These are phyloP conservation scores for Chenopodium suecicum DNA, from an alignment of 148 eudicot genomes.

Conservation along the genomic window DNA sequence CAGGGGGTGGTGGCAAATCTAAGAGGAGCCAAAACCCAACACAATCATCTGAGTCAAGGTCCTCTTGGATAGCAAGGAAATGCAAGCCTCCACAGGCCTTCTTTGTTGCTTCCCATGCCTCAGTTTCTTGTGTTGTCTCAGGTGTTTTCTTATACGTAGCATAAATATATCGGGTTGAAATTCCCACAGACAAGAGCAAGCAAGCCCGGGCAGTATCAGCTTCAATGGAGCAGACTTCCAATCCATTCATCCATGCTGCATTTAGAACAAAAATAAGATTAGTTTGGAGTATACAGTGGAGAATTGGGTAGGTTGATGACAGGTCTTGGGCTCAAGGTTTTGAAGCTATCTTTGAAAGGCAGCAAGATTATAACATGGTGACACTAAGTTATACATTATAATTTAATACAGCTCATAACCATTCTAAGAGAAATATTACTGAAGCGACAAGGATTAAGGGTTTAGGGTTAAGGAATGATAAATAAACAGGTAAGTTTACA, in stretches of 20 bases:
- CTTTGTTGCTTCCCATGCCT: slow-evolving; percentile 96
- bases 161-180: slow-evolving; percentile 70
- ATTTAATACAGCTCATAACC: not conserved
- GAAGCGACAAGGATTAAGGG: not conserved
- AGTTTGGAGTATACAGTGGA: not conserved
- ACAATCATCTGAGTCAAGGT: slow-evolving; percentile 85
- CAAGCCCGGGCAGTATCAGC: slow-evolving; percentile 57
- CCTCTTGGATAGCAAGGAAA: slow-evolving; percentile 88
- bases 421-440: not conserved
- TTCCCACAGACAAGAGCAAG: slow-evolving; percentile 75
- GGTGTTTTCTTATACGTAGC: slow-evolving; percentile 79
- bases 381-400: too few relatives aligned
- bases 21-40: slow-evolving; percentile 94
- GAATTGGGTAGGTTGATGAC: too few relatives aligned
- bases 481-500: not conserved
- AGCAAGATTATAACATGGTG: not conserved
- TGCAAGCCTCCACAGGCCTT: slow-evolving; percentile 84
- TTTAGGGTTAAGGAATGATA: not conserved
- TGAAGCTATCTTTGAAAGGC: not conserved
- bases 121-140: slow-evolving; percentile 70
- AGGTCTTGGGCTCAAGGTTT: not conserved
- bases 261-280: not conserved
- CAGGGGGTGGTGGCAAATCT: slow-evolving; percentile 93
- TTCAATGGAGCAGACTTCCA: slow-evolving; percentile 90
- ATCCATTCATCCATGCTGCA: slow-evolving; percentile 98